Evolutionary conservation across 2,329 filamentous ascomycete species (phyloP).

Genomic region (Massarina eburnea): DNA sequence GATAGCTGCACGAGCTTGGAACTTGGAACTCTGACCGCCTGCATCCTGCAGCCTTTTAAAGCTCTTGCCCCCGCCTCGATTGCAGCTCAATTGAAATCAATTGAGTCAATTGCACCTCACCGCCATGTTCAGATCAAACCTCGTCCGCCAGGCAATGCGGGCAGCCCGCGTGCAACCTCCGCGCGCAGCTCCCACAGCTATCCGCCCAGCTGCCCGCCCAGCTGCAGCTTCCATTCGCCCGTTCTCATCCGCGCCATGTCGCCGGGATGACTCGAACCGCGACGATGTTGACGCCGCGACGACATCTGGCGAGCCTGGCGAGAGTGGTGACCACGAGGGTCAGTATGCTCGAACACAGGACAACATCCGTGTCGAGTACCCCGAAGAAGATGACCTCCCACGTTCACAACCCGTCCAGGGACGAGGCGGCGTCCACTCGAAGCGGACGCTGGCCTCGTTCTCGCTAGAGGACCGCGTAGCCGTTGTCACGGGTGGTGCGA

Average conservation of each 20-base stretch:
- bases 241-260: conserved; percentile 31
- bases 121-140: conserved; percentile 39
- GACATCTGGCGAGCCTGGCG: conserved; percentile 41
- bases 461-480: conserved; percentile 82
- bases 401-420: conserved; percentile 70
- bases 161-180: conserved; percentile 29
- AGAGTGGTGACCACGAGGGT: conserved; percentile 59
- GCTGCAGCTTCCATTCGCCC: conserved; percentile 22
- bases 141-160: conserved; percentile 34
- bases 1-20: conserved; percentile 1
- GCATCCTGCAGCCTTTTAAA: neutral
- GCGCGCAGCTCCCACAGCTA: conserved; percentile 23
- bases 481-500: conserved; percentile 85
- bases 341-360: conserved; percentile 79
- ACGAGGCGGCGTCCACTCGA: conserved; percentile 77
- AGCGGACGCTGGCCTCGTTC: conserved; percentile 82
- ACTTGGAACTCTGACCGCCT: conserved; percentile 2
- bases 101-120: conserved; percentile 1
- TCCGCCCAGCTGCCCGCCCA: conserved; percentile 13
- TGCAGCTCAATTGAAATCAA: neutral
- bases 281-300: conserved; percentile 38
- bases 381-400: conserved; percentile 72
- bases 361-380: conserved; percentile 76
- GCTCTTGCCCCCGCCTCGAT: neutral
- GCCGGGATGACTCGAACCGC: conserved; percentile 23